Conservation (phyloP, 352 stramenopile genomes). For the Phytopythium sindhum region DNA sequence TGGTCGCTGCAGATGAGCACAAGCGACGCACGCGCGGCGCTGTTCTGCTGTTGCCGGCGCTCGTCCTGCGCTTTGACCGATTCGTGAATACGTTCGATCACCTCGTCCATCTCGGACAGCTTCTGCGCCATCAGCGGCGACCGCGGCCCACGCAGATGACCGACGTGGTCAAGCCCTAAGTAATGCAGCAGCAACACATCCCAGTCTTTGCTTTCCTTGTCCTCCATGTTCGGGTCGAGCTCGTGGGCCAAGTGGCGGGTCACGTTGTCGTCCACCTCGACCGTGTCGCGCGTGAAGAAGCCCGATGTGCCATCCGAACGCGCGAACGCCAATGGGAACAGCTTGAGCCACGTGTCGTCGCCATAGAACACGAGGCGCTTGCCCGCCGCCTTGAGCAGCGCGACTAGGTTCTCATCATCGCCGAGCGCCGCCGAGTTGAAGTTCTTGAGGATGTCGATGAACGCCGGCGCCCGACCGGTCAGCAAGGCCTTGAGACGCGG, state of each 20-base stretch:
- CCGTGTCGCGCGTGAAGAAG: slow-evolving; percentile 87
- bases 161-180: slow-evolving; percentile 84
- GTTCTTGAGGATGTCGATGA: slow-evolving; percentile 91
- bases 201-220: slow-evolving; percentile 72
- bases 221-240: slow-evolving; percentile 66
- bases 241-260: slow-evolving; percentile 83
- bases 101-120: slow-evolving; percentile 78
- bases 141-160: slow-evolving; percentile 74
- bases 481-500: slow-evolving; percentile 84
- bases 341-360: slow-evolving; percentile 89
- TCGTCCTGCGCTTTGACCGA: slow-evolving; percentile 61
- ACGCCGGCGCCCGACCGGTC: slow-evolving; percentile 79
- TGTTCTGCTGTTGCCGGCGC: slow-evolving; percentile 18
- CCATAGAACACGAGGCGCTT: slow-evolving; percentile 84
- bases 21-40: slow-evolving; percentile 41
- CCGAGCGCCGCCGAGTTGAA: slow-evolving; percentile 83
- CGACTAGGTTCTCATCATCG: slow-evolving; percentile 68
- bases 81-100: slow-evolving; percentile 57
- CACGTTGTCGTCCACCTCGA: slow-evolving; percentile 85
- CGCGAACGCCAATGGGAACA: slow-evolving; percentile 73
- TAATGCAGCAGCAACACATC: slow-evolving; percentile 87
- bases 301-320: slow-evolving; percentile 78
- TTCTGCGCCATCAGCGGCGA: slow-evolving; percentile 79
- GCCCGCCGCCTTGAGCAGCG: slow-evolving; percentile 39
- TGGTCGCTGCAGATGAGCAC: slow-evolving; percentile 85